Conservation (phyloP, 495 filamentous ascomycete species). For the Neurospora sp. region DNA sequence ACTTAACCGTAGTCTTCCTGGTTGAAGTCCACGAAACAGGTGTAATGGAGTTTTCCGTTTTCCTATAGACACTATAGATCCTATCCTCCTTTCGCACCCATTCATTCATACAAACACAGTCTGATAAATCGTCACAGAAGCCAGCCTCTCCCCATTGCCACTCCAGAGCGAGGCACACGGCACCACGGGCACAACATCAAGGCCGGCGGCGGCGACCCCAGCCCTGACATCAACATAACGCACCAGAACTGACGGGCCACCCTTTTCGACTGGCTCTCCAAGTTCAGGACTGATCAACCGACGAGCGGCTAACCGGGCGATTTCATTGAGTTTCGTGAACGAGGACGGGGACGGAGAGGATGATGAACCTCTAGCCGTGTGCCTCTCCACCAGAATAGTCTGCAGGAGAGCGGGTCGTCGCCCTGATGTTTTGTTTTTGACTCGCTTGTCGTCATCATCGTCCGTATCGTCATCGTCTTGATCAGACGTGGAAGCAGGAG, state of each 20-base stretch:
- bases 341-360: background rate
- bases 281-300: background rate
- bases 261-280: background rate
- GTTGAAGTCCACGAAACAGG: too few relatives aligned
- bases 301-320: background rate
- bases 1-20: too few relatives aligned
- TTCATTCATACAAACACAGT: background rate
- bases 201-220: background rate
- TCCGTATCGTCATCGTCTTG: background rate
- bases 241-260: background rate
- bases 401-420: constrained; percentile 7
- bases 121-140: background rate
- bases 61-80: too few relatives aligned
- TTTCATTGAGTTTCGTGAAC: background rate
- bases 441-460: background rate
- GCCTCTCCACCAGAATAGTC: constrained; percentile 12
- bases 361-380: too few relatives aligned
- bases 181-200: constrained; percentile 8
- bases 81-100: too few relatives aligned
- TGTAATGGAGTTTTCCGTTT: too few relatives aligned
- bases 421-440: background rate
- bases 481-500: background rate
- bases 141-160: background rate
- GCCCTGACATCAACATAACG: background rate
- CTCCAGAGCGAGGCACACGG: constrained; percentile 10